Conservation (phyloP, 2,329 filamentous ascomycete genomes). For the Zymoseptoria pseudotritici region DNA sequence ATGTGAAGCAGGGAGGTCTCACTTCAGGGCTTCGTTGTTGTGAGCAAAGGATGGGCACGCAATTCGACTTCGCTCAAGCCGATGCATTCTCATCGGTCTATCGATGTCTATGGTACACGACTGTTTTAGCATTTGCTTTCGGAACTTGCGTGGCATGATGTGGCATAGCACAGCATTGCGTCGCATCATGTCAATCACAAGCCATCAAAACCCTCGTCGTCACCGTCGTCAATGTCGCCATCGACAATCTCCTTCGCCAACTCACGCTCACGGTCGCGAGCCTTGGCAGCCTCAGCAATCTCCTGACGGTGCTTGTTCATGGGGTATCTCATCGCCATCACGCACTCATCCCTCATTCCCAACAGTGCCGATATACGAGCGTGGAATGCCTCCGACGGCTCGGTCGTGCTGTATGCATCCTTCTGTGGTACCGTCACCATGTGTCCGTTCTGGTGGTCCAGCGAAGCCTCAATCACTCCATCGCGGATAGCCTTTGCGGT, state of each 20-base stretch:
- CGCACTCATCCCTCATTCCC: slow-evolving; percentile 89
- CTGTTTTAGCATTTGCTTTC: not conserved
- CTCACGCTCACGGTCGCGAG: slow-evolving; percentile 91
- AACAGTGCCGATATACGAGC: slow-evolving; percentile 91
- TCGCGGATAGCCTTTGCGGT: slow-evolving; percentile 97
- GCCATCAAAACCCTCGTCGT: slow-evolving; percentile 86
- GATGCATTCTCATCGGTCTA: slow-evolving; percentile 5
- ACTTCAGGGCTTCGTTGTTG: not conserved
- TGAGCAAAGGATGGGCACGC: slow-evolving; percentile 1
- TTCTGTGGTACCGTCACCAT: slow-evolving; percentile 98
- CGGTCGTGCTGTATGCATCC: slow-evolving; percentile 90
- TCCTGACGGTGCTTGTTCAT: slow-evolving; percentile 99
- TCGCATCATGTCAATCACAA: slow-evolving; percentile 50
- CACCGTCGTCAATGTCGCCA: slow-evolving; percentile 85
- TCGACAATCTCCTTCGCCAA: slow-evolving; percentile 99
- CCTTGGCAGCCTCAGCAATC: slow-evolving; percentile 96
- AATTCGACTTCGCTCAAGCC: not conserved
- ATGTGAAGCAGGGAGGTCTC: not conserved
- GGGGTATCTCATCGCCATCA: slow-evolving; percentile 98
- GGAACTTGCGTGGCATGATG: not conserved
- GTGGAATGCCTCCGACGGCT: slow-evolving; percentile 95
- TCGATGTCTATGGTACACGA: slow-evolving; percentile 7
- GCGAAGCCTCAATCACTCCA: slow-evolving; percentile 88
- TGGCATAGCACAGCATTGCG: not conserved
- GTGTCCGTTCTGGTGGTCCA: slow-evolving; percentile 90